These are phyloP conservation scores for Nemania bipapillata DNA, from an alignment of 2,329 filamentous ascomycete species.

Conservation along the genomic window DNA sequence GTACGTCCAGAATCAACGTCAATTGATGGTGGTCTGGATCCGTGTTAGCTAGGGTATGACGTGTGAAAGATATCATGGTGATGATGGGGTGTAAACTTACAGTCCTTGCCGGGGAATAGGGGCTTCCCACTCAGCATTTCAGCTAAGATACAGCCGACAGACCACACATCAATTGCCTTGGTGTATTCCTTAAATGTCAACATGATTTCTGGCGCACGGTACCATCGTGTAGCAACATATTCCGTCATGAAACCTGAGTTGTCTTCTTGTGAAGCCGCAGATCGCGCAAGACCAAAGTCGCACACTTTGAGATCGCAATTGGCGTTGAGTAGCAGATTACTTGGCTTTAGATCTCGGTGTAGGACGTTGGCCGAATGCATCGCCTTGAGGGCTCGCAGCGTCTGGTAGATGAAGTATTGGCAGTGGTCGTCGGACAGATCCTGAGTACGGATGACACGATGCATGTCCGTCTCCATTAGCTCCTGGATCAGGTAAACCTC, in stretches of 20 bases:
- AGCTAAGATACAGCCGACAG: conserved; percentile 95
- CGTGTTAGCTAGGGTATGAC: conserved; percentile 34
- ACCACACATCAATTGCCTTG: conserved; percentile 99
- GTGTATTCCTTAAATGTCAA: conserved; percentile 99
- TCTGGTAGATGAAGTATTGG: conserved; percentile 99
- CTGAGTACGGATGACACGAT: conserved; percentile 97
- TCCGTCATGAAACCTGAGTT: conserved; percentile 99
- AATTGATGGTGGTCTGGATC: conserved; percentile 90
- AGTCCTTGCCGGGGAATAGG: conserved; percentile 97
- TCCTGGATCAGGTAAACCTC: conserved; percentile 99
- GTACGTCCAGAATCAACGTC: conserved; percentile 94
- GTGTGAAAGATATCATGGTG: neutral
- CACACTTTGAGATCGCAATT: conserved; percentile 99
- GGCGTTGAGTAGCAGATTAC: conserved; percentile 94
- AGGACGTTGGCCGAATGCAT: conserved; percentile 99
- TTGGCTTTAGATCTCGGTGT: conserved; percentile 96
- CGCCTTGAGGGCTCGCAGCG: conserved; percentile 93
- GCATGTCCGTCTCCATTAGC: conserved; percentile 99
- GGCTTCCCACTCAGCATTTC: conserved; percentile 99
- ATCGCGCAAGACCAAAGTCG: conserved; percentile 95
- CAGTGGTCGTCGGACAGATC: conserved; percentile 99
- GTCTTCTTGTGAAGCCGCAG: conserved; percentile 95
- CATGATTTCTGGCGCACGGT: conserved; percentile 99
- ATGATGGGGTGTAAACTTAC: conserved; percentile 63
- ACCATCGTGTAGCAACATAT: conserved; percentile 99